These are phyloP conservation scores for Pseudonectria foliicola DNA, from an alignment of 2,329 filamentous ascomycete species.

Conservation along the genomic window DNA sequence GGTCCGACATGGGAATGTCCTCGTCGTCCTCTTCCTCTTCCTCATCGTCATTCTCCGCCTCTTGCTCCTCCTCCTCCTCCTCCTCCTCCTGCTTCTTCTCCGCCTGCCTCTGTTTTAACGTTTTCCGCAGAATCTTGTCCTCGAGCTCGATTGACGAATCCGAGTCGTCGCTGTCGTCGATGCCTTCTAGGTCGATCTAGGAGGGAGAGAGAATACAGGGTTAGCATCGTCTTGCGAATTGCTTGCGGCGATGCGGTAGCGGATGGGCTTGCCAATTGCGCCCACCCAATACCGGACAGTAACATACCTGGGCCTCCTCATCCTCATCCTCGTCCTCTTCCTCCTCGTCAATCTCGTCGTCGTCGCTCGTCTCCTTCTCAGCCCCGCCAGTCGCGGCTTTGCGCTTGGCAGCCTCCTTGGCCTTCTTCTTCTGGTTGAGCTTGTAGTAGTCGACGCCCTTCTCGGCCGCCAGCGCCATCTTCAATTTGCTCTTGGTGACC, in stretches of 20 bases:
- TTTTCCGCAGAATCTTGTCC: constrained; percentile 53
- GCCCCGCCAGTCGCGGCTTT: constrained; percentile 22
- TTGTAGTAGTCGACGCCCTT: constrained; percentile 48
- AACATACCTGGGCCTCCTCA: constrained; percentile 20
- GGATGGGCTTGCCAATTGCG: constrained; percentile 5
- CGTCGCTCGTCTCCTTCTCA: constrained; percentile 23
- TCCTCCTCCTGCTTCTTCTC: constrained; percentile 19
- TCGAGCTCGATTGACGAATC: constrained; percentile 75
- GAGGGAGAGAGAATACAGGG: neutral
- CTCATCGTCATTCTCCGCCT: too few species aligned
- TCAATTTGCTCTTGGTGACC: constrained; percentile 43
- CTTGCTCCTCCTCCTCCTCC: constrained; percentile 39
- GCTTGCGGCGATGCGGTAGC: too few species aligned
- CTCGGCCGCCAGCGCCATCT: constrained; percentile 47
- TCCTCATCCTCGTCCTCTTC: constrained; percentile 36
- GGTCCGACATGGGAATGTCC: constrained; percentile 83
- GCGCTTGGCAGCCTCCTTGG: constrained; percentile 36
- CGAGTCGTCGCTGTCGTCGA: constrained; percentile 55
- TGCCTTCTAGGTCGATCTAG: constrained; percentile 46
- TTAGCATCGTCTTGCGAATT: constrained; percentile 1
- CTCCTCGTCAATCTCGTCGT: constrained; percentile 25
- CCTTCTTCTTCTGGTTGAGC: constrained; percentile 41
- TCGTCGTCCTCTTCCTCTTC: constrained; percentile 72
- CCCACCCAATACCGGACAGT: constrained; percentile 3
- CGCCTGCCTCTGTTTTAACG: constrained; percentile 38